Evolutionary conservation across 2,329 filamentous ascomycete genomes (phyloP).

Genomic region (Trichoderma atroviride): DNA sequence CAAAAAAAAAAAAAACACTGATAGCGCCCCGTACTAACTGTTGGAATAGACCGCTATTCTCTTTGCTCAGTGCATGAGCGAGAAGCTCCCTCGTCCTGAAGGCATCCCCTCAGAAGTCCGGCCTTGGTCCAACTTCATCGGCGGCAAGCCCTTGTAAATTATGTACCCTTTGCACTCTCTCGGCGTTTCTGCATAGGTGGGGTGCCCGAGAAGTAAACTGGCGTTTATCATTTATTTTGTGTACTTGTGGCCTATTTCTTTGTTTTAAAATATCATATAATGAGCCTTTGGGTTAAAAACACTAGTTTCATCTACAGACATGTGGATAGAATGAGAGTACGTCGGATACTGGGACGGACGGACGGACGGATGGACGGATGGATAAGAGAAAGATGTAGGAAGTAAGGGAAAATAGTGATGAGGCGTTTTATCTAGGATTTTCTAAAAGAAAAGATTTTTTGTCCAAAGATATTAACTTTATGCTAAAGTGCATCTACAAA

Average conservation of each 20-base stretch:
- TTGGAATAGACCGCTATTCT: constrained; percentile 79
- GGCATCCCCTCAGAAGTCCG: constrained; percentile 90
- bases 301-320: not conserved
- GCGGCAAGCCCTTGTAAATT: constrained; percentile 74
- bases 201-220: constrained; percentile 12
- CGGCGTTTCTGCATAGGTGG: constrained; percentile 26
- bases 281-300: constrained; percentile 8
- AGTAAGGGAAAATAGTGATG: not conserved
- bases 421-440: not conserved
- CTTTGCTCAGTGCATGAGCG: constrained; percentile 95
- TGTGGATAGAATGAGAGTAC: not conserved
- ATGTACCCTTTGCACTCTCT: constrained; percentile 24
- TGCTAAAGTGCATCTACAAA: not conserved
- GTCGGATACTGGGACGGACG: not conserved
- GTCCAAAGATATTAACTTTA: not conserved
- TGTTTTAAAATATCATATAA: constrained; percentile 10
- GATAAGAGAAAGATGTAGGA: not conserved
- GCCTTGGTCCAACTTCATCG: constrained; percentile 94
- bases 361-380: not conserved
- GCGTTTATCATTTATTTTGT: constrained; percentile 20
- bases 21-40: not conserved
- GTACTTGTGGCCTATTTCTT: constrained; percentile 1
- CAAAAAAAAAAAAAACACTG: not conserved
- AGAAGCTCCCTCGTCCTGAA: constrained; percentile 86
- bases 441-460: not conserved